phyloP scores from a whole-genome alignment of 371 early-diverging fungal genomes.

The Apophysomyces variabilis region DNA sequence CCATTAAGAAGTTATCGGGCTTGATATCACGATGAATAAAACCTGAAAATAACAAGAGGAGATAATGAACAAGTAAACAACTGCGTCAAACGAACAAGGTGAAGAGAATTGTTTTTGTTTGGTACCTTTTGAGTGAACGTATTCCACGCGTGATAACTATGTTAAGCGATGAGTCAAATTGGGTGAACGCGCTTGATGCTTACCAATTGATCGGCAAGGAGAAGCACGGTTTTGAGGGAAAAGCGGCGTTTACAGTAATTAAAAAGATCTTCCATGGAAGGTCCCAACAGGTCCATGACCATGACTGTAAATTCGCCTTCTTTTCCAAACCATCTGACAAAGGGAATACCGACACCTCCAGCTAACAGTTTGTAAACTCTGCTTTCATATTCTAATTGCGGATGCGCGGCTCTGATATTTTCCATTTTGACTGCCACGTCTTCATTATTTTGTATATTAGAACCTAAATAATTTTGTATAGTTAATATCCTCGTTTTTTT shows the following conservation, averaged over 20 bases:
- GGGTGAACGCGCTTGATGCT: constrained; percentile 14
- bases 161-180: not conserved
- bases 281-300: constrained; percentile 99
- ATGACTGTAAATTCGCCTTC: constrained; percentile 94
- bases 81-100: not conserved
- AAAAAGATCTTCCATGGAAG: constrained; percentile 98
- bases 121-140: constrained; percentile 90
- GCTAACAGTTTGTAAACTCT: constrained; percentile 94
- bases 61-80: not conserved
- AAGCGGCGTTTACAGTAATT: constrained; percentile 98
- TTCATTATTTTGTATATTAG: constrained; percentile 91
- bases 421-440: constrained; percentile 97
- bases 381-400: constrained; percentile 97
- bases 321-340: constrained; percentile 92
- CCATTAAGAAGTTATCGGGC: constrained; percentile 99
- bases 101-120: not conserved
- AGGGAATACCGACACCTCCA: constrained; percentile 97
- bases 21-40: constrained; percentile 88
- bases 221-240: constrained; percentile 95
- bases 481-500: not conserved
- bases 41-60: constrained; percentile 16
- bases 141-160: constrained; percentile 97
- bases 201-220: constrained; percentile 99
- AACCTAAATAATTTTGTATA: constrained; percentile 57
- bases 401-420: constrained; percentile 90